A percentile compares a stretch with the other conserved stretches of the same genome.
phyloP scores from a whole-genome alignment of 805 yeast species.

The Cyberlindnera japonica region DNA sequence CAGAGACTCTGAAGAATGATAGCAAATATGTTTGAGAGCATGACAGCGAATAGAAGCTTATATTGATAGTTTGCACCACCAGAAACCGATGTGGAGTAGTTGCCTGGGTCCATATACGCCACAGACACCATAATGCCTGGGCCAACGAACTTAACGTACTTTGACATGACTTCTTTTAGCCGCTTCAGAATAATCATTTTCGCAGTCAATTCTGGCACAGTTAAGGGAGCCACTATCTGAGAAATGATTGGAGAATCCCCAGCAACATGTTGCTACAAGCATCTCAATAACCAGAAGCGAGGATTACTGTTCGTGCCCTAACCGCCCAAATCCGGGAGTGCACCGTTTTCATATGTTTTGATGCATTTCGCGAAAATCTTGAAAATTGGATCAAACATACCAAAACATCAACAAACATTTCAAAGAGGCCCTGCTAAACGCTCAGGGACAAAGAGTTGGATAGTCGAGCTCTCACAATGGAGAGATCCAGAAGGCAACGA shows the following conservation, averaged over 20 bases:
- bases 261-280: background rate
- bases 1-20: conserved; percentile 67
- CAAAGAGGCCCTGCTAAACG: no score
- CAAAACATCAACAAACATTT: conserved; percentile 9
- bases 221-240: no score
- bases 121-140: conserved; percentile 80
- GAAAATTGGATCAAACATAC: conserved; percentile 1
- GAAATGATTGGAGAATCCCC: no score
- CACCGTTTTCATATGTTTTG: conserved; percentile 3
- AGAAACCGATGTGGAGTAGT: conserved; percentile 76
- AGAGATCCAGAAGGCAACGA: conserved; percentile 29
- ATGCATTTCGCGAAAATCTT: background rate
- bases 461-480: conserved; percentile 20
- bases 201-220: no score
- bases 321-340: background rate
- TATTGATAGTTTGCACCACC: conserved; percentile 75
- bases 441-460: no score
- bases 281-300: no score
- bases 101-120: conserved; percentile 84
- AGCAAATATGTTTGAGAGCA: conserved; percentile 69
- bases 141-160: conserved; percentile 61
- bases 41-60: conserved; percentile 59
- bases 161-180: conserved; percentile 25
- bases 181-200: background rate
- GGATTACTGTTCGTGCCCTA: background rate